Evolutionary conservation across 2,329 filamentous ascomycete species (phyloP).

Genomic region (Tolypocladium album): DNA sequence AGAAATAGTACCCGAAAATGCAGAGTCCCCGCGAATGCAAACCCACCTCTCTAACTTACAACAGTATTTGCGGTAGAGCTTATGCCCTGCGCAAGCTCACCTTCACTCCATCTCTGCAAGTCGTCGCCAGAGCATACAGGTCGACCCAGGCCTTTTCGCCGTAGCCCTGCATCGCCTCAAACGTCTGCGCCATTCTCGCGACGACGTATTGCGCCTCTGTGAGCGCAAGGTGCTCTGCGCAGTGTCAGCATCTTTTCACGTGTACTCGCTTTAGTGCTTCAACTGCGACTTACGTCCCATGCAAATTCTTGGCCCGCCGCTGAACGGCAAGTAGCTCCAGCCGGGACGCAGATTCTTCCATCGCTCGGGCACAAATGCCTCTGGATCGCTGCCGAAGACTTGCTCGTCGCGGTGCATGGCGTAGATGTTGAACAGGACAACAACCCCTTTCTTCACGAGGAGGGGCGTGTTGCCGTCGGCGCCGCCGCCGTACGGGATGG

Average conservation of each 20-base stretch:
- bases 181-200: constrained; percentile 22
- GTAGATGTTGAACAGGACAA: constrained; percentile 32
- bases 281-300: constrained; percentile 25
- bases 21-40: not conserved
- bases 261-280: rapidly evolving
- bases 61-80: not conserved
- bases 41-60: not conserved
- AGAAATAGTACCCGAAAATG: not conserved
- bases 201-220: constrained; percentile 22
- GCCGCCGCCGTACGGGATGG: constrained; percentile 41
- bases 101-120: constrained; percentile 20
- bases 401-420: constrained; percentile 24
- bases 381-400: constrained; percentile 25
- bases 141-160: constrained; percentile 21
- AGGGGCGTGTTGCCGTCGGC: constrained; percentile 34
- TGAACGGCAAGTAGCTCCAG: constrained; percentile 35
- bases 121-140: constrained; percentile 21
- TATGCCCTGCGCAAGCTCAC: constrained; percentile 6
- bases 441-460: constrained; percentile 34
- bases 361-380: constrained; percentile 28
- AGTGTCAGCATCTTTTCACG: constrained; percentile 3
- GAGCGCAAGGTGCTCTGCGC: constrained; percentile 22
- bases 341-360: constrained; percentile 27
- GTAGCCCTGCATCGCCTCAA: constrained; percentile 13
- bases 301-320: constrained; percentile 33